Base-by-base conservation (phyloP, 345 rosid species). In the Eutrema heterophyllum region DNA sequence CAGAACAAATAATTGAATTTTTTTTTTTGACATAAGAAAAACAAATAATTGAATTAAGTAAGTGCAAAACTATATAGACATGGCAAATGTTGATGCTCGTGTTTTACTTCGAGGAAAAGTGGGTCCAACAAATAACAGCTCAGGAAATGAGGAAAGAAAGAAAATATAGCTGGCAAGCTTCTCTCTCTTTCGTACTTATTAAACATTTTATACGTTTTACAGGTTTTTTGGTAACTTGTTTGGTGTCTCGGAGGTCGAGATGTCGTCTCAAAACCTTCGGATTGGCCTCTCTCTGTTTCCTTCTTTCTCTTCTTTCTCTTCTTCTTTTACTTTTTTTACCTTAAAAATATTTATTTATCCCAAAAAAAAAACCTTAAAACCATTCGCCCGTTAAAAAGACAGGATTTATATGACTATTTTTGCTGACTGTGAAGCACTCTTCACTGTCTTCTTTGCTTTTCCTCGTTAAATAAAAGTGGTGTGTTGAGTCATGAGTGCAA, bases 211-310 rank as follows among this genome's bases (percentile, higher is more conserved):
- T 54, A 21, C 58, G 36, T 24, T 67, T 52, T 54, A 53, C 51
- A 53, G 45, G 16, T 32, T 55, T 64, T 45, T 68, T 56, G 14
- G 26, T 39, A 39, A 50, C n/a, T 54, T 29, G 55, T 4, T 67
- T 60, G 53, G 38, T 67, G 44, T 74, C 67, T 74, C 3, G 73
- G 67, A 74, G 68, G 73, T 48, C 78, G 78, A 59, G 78, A 74
- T 74, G 78, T 74, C 78, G 78, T 67, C 73, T 67, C 73, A 59
- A 67, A 50, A 49, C 68, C 68, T 74, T 67, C 38, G 9, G 4
- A 46, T 29, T 57, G 41, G 65, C 72, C 44, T 54, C 50, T 38
- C 32, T 45, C 2, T n/a, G n/a, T n/a, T n/a, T n/a, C n/a, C n/a
- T n/a, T n/a, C n/a, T n/a, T n/a, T n/a, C n/a, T n/a, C n/a, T n/a